A percentile compares a stretch with the other conserved stretches of the same genome.
These are phyloP conservation scores for Trametes polyzona DNA, from an alignment of 1,284 basidiomycete species.

Conservation along the genomic window DNA sequence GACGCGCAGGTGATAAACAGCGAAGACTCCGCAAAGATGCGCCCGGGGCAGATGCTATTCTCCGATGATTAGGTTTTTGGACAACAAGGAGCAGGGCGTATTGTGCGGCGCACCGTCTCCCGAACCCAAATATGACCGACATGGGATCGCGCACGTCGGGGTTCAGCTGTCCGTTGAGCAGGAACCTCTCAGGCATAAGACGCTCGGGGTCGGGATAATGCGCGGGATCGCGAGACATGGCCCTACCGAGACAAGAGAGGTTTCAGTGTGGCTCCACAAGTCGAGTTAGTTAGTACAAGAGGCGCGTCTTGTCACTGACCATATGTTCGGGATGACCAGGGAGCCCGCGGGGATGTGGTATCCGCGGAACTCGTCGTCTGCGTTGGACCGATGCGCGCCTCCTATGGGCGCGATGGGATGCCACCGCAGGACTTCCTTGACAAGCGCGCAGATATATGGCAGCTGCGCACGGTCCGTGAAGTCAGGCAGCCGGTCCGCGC, in stretches of 20 bases:
- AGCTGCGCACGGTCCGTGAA: conserved; percentile 33
- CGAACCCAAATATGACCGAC: conserved; percentile 9
- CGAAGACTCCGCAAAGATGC: conserved; percentile 2
- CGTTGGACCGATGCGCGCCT: conserved; percentile 14
- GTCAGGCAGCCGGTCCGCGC: conserved; percentile 34
- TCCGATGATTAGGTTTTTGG: background rate
- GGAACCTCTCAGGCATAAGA: conserved; percentile 2
- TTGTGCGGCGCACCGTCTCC: background rate
- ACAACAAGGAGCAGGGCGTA: no score
- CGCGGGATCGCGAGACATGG: conserved; percentile 1
- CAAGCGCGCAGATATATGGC: conserved; percentile 36
- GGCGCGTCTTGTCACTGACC: background rate
- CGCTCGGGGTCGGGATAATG: conserved; percentile 4
- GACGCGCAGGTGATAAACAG: conserved; percentile 17
- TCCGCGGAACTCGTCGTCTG: conserved; percentile 21
- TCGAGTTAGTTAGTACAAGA: background rate
- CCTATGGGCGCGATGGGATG: conserved; percentile 23
- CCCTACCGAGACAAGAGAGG: background rate
- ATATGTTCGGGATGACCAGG: conserved; percentile 16
- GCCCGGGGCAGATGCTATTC: conserved; percentile 20
- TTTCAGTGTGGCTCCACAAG: background rate
- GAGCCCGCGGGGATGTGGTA: conserved; percentile 15
- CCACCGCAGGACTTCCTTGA: conserved; percentile 42
- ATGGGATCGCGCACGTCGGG: conserved; percentile 3
- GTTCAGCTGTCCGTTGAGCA: background rate